These are phyloP conservation scores for Flagelloscypha sp. DNA, from an alignment of 768 basidiomycete genomes.

Conservation along the genomic window DNA sequence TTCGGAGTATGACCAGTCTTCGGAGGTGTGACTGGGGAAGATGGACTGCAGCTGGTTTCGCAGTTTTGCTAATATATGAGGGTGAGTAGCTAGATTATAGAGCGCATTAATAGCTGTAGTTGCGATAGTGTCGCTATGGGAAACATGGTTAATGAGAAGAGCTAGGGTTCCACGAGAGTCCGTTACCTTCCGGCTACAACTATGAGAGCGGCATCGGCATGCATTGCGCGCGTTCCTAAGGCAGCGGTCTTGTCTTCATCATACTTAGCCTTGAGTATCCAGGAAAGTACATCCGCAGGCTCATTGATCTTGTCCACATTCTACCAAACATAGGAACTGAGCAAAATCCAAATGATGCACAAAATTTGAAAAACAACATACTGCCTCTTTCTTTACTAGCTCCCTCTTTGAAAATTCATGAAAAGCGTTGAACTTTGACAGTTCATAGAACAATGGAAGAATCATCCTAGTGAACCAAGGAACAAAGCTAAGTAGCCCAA, in stretches of 20 bases:
- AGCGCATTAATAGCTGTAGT: too few relatives aligned
- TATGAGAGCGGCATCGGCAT: slow-evolving; percentile 1
- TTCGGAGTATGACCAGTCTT: slow-evolving; percentile 23
- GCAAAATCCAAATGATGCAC: background rate
- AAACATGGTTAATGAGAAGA: too few relatives aligned
- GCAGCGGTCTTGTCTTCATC: slow-evolving; percentile 1
- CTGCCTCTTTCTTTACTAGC: slow-evolving; percentile 1
- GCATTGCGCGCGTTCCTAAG: background rate
- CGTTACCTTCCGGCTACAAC: slow-evolving; percentile 3
- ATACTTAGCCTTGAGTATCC: slow-evolving; percentile 2
- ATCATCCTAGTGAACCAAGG: slow-evolving; percentile 1
- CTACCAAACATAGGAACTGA: background rate
- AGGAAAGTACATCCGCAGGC: slow-evolving; percentile 1
- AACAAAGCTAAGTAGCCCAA: background rate
- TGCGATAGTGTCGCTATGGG: too few relatives aligned
- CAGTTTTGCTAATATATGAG: too few relatives aligned
- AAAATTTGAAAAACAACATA: too few relatives aligned
- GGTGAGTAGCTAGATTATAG: too few relatives aligned
- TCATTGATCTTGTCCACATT: background rate
- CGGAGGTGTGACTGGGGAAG: too few relatives aligned
- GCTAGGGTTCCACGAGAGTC: too few relatives aligned
- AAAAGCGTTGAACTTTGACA: background rate
- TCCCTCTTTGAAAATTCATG: slow-evolving; percentile 1
- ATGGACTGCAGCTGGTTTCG: too few relatives aligned
- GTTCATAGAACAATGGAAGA: too few relatives aligned